Base-by-base conservation (phyloP, 441 rosid species). In the Erodium trifolium region DNA sequence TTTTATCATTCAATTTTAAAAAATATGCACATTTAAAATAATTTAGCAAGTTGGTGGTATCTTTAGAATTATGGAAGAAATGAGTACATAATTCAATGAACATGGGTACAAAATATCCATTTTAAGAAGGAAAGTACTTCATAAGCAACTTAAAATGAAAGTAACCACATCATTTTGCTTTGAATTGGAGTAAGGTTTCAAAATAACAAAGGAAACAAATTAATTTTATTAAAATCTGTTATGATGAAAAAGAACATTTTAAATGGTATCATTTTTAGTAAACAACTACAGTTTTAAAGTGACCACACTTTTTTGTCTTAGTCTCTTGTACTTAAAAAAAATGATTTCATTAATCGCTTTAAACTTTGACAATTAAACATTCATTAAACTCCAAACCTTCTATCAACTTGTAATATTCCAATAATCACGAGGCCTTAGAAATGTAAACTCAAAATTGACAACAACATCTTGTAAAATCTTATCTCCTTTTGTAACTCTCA, bases 71-170 rank as follows among this genome's bases (percentile, higher is more conserved):
- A 49, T 49, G 16, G 5, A 49, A 49, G 17, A 49, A 49, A 49
- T 13, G 57, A 49, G 57, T 49, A 3, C 1, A 49, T 2, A 49
- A 12, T 49, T 13, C 16, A 49, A 13, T 13, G 12, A 49, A 14
- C 16, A 49, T 34, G 11, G 16, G 2, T 3, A 49, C 57, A 49
- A 49, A 49, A 49, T 3, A 49, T 12, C 57, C 16, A 49, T 49
- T 49, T 12, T 49, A 49, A 4, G 57, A 49, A 49, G 57, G 57
- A 13, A 49, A 49, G 16, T 49, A n/a, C 16, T 12, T 12, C 57
- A 13, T 49, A 49, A 49, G 57, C 57, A 49, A 49, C 57, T 13
- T 49, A 49, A 49, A 49, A 49, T 49, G 57, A 49, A 49, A 49
- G 57, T 14, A 49, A 49, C 17, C 17, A 49, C 14, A 12, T 49